These are phyloP conservation scores for Aspergillus caelatus DNA, from an alignment of 2,329 filamentous ascomycete species.

Conservation along the genomic window DNA sequence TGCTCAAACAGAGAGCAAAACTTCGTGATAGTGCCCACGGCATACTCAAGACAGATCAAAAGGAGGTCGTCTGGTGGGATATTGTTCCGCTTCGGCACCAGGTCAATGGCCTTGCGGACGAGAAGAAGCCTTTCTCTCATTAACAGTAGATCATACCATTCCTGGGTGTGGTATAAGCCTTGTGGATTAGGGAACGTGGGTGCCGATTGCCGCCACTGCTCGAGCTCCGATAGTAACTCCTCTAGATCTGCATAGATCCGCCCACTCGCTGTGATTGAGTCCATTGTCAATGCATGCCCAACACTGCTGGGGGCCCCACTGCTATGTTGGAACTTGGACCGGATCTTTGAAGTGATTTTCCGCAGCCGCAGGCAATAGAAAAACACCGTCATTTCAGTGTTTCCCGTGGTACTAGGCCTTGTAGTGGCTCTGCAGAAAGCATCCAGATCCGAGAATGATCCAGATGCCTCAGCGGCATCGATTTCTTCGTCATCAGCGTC, in stretches of 20 bases:
- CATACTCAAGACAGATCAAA: conserved; percentile 24
- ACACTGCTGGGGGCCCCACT: not conserved
- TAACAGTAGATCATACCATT: conserved; percentile 36
- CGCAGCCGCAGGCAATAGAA: not conserved
- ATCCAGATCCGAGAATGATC: not conserved
- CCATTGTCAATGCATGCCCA: not conserved
- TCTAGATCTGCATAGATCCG: not conserved
- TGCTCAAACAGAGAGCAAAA: not conserved
- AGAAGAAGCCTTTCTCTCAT: conserved; percentile 47
- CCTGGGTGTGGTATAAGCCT: not conserved
- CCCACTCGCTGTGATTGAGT: not conserved
- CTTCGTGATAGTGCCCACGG: not conserved
- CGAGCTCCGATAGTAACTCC: not conserved
- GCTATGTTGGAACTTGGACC: not conserved
- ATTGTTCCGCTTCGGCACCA: conserved; percentile 39
- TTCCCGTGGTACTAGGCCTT: not conserved
- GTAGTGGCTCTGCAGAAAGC: not conserved
- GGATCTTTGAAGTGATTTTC: not conserved
- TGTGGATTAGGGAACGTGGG: not conserved
- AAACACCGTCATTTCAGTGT: not conserved
- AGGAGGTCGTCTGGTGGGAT: conserved; percentile 38
- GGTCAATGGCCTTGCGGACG: conserved; percentile 46
- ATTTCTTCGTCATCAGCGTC: not conserved
- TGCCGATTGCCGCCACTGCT: not conserved
- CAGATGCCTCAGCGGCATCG: not conserved